These are phyloP conservation scores for Talaromyces albobiverticillius DNA, from an alignment of 2,329 filamentous ascomycete species.

Conservation along the genomic window DNA sequence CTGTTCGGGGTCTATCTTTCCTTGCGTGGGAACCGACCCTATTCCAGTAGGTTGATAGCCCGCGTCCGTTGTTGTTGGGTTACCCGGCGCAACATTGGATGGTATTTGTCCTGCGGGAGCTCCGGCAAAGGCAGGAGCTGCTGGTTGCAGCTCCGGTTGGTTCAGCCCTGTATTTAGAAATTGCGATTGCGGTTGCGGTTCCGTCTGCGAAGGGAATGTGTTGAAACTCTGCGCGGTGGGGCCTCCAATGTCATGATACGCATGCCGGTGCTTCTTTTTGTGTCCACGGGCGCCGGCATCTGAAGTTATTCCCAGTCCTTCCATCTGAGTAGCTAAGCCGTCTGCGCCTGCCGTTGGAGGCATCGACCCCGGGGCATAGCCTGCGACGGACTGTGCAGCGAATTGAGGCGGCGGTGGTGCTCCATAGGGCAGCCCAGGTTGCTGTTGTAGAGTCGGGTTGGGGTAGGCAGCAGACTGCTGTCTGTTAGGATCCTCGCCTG, in stretches of 20 bases:
- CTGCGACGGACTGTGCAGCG: slow-evolving; percentile 23
- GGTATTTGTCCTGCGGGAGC: slow-evolving; percentile 18
- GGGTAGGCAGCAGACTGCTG: slow-evolving; percentile 53
- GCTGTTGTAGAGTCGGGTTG: slow-evolving; percentile 25
- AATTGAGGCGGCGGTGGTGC: slow-evolving; percentile 22
- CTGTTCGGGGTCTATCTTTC: slow-evolving; percentile 82
- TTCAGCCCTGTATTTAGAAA: slow-evolving; percentile 58
- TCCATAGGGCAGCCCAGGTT: slow-evolving; percentile 34
- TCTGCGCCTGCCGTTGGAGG: slow-evolving; percentile 25
- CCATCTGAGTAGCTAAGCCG: slow-evolving; percentile 65
- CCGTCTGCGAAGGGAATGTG: slow-evolving; percentile 28
- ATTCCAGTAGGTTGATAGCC: slow-evolving; percentile 43
- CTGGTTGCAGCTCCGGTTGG: slow-evolving; percentile 34
- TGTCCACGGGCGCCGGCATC: slow-evolving; percentile 46
- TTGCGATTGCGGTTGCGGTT: slow-evolving; percentile 56
- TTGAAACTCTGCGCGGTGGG: slow-evolving; percentile 55
- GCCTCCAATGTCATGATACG: slow-evolving; percentile 81
- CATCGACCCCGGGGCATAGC: slow-evolving; percentile 25
- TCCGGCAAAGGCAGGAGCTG: slow-evolving; percentile 23
- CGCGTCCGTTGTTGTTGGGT: slow-evolving; percentile 26
- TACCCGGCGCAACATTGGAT: slow-evolving; percentile 19
- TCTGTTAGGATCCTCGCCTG: slow-evolving; percentile 54
- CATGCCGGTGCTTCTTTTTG: slow-evolving; percentile 94
- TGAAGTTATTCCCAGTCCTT: slow-evolving; percentile 65
- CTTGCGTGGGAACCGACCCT: slow-evolving; percentile 63